Evolutionary conservation across 2,329 filamentous ascomycete species (phyloP), one percentile per base, ranked within the genome.

Genomic region (Plectosphaerella sp.): DNA sequence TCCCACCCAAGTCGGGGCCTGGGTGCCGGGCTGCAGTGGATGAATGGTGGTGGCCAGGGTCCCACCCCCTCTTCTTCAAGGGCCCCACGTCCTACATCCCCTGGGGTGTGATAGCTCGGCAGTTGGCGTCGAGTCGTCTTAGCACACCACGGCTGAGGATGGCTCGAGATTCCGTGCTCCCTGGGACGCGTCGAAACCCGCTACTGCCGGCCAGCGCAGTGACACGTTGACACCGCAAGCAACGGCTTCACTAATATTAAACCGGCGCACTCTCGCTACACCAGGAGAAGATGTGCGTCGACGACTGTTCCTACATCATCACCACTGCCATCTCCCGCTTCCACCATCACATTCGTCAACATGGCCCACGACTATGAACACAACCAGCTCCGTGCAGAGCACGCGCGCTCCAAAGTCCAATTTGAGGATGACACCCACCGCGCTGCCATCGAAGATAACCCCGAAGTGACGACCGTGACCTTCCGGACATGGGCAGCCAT

Each of bases 361-460:
- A 43, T 43, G 41, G 16, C 41, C 3, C 11, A 12, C 22, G 41
- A 43, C 41, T 18, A 43, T 14, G 41, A 43, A 20, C 9, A 43
- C 15, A 43, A 43, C n/a, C 18, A 22, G 18, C 41, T 43, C 8
- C 41, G 41, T 18, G 41, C 41, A 11, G 41, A 43, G 41, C 41
- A 43, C 12, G 41, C 41, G 11, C 41, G 41, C n/a, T 22, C 18
- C 41, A 43, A 43, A 9, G 41, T 56, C 24, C 47, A 55, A 18
- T 56, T 55, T 28, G 54, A 56, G 37, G 54, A 56, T 12, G 54
- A 56, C 18, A 53, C 54, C 9, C 54, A 56, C 37, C 54, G 54
- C 16, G 54, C 54, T 1, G 54, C 54, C n/a, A 48, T 56, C 15
- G 54, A 56, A 6, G 53, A 56, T 15, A 56, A 56, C 15, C 54